These are phyloP conservation scores for Corymbia maculata DNA, from an alignment of 345 rosid genomes.

Conservation along the genomic window DNA sequence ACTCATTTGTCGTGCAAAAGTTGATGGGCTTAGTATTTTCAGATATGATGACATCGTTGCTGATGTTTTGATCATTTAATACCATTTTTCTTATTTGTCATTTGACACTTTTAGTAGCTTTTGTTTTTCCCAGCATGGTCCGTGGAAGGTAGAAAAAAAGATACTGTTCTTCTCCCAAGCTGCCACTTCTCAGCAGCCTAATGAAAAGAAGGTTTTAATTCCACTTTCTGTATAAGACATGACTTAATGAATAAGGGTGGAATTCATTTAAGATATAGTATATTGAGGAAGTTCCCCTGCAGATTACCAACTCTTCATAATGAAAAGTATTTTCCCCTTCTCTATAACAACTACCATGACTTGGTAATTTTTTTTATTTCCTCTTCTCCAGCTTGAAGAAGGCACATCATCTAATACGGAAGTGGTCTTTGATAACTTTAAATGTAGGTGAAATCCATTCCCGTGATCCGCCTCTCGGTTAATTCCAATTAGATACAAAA, in stretches of 20 bases:
- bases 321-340: not conserved
- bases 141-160: not conserved
- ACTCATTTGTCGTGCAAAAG: rapidly evolving
- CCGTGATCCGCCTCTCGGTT: not conserved
- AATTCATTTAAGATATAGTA: not conserved
- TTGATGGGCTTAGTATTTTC: not conserved
- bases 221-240: not conserved
- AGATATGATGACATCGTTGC: not conserved
- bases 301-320: not conserved
- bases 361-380: not conserved
- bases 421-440: too few species aligned
- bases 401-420: not conserved
- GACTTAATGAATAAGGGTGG: not conserved
- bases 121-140: not conserved
- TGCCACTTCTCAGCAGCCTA: not conserved
- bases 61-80: not conserved
- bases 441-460: not conserved
- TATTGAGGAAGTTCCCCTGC: not conserved
- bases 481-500: not conserved
- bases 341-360: not conserved
- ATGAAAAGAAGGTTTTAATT: not conserved
- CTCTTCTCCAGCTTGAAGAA: not conserved
- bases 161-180: not conserved
- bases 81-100: too few species aligned
- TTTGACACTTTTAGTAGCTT: not conserved